Evolutionary conservation across 176 grass and related monocot genomes (phyloP).

Genomic region (Triticum turgidum): DNA sequence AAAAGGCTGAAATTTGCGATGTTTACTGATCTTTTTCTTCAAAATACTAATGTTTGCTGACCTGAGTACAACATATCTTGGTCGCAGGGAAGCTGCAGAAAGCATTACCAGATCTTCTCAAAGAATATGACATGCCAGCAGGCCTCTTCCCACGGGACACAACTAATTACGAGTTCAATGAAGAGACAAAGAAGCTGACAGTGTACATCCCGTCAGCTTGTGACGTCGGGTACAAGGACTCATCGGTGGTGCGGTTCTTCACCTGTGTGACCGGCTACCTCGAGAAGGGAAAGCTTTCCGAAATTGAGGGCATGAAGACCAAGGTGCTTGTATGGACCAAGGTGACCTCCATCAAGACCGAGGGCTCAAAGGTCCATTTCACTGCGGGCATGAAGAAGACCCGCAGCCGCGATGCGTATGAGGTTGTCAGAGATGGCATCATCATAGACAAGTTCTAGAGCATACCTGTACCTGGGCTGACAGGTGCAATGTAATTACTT

Average conservation of each 20-base stretch:
- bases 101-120: slow-evolving; percentile 72
- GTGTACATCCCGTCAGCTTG: slow-evolving; percentile 76
- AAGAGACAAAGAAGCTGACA: slow-evolving; percentile 73
- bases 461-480: slow-evolving; percentile 17
- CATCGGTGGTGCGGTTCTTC: slow-evolving; percentile 82
- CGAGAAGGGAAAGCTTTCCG: slow-evolving; percentile 82
- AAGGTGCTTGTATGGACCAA: slow-evolving; percentile 90
- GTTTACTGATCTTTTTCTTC: background rate
- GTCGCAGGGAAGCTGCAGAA: slow-evolving; percentile 93
- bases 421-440: slow-evolving; percentile 80
- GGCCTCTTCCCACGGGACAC: slow-evolving; percentile 85
- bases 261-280: slow-evolving; percentile 82
- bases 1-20: background rate
- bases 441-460: slow-evolving; percentile 84
- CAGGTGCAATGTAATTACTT: slow-evolving; percentile 32
- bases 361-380: slow-evolving; percentile 87
- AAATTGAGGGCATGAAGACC: slow-evolving; percentile 88
- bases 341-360: slow-evolving; percentile 63
- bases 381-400: slow-evolving; percentile 70
- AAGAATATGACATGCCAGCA: slow-evolving; percentile 76
- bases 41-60: background rate
- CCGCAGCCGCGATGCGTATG: slow-evolving; percentile 71
- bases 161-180: slow-evolving; percentile 94
- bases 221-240: slow-evolving; percentile 94
- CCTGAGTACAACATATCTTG: background rate